Percentiles rank a stretch among this genome's conserved stretches.
phyloP scores from a whole-genome alignment of 345 rosid genomes.

The Passiflora organensis region DNA sequence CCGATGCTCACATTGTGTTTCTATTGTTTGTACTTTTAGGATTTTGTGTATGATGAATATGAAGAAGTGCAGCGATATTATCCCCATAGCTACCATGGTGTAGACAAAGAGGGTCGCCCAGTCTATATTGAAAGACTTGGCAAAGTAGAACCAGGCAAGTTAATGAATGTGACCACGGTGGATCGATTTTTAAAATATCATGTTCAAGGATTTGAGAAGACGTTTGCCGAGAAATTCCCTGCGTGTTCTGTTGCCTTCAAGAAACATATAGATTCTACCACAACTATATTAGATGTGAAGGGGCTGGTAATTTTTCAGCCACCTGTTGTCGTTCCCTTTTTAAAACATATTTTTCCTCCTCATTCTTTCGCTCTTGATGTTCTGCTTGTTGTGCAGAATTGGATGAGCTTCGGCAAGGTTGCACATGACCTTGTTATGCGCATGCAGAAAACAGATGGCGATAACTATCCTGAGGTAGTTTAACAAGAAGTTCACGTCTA shows the following conservation, averaged over 20 bases:
- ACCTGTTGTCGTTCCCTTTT: not conserved
- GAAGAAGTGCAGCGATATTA: constrained; percentile 73
- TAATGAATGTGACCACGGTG: constrained; percentile 75
- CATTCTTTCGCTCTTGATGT: constrained; percentile 23
- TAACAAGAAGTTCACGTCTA: not conserved
- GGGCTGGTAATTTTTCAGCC: constrained; percentile 56
- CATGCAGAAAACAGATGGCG: constrained; percentile 93
- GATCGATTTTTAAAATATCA: constrained; percentile 90
- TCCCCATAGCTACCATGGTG: constrained; percentile 97
- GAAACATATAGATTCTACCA: constrained; percentile 68
- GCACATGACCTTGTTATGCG: constrained; percentile 90
- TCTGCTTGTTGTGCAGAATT: constrained; percentile 50
- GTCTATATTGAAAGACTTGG: constrained; percentile 84
- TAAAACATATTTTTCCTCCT: not conserved
- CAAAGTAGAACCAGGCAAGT: constrained; percentile 65
- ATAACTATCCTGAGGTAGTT: constrained; percentile 94
- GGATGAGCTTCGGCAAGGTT: constrained; percentile 82
- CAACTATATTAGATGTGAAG: constrained; percentile 77
- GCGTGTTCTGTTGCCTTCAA: constrained; percentile 83
- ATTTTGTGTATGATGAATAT: constrained; percentile 75
- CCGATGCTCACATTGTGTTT: constrained; percentile 3
- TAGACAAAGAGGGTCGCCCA: constrained; percentile 84
- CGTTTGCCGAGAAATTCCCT: constrained; percentile 83
- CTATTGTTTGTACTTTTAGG: constrained; percentile 35
- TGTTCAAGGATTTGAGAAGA: constrained; percentile 84